Base-by-base conservation (phyloP, 2,329 filamentous ascomycete genomes). In the Phialocephala subalpina region DNA sequence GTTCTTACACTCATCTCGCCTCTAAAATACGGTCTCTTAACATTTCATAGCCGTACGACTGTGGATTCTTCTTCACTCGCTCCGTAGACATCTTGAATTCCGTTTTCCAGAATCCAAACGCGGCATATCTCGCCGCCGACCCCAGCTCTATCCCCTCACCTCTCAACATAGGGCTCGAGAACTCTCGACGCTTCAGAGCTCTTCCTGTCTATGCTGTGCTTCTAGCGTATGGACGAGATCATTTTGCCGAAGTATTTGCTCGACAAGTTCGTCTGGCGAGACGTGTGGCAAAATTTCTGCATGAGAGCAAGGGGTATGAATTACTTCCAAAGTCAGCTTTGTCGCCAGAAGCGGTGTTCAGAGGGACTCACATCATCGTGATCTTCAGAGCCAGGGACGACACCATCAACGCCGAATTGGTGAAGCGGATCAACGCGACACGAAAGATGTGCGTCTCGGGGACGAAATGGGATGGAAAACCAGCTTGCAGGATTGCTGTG, bases 141-240 rank as follows among this genome's bases (percentile, higher is more conserved):
- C 77, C 78, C 18, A 73, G 73, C 2, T 73, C 72, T 4, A 90
- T 96, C 68, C 88, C 90, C n/a, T 94, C 92, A 3, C 94, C 94
- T 0, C 81, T 97, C 18, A 95, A 97, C 78, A 87, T 96, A 64
- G 93, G 94, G 22, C 82, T 97, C 22, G 94, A 97, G 73, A 97
- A 97, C 79, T 97, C 94, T 1, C 88, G 94, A 45, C 90, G 94
- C 6, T 97, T 97, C 81, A 88, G 95, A 61, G 94, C 94, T 0
- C 82, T 97, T n/a, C 94, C 95, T 0, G 91, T 93, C 9, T 97
- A 97, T 75, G 90, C 93, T 12, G 91, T 90, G 0, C 84, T 97
- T 2, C 77, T 90, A 22, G 90, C 91, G 56, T 91, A 96, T 73
- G 95, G 95, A 0, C 82, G 83, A 1, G 76, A 83, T 0, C 94